A percentile compares a stretch with the other conserved stretches of the same genome.
These are phyloP conservation scores for Gamarada debralockiae DNA, from an alignment of 495 filamentous ascomycete genomes.

Conservation along the genomic window DNA sequence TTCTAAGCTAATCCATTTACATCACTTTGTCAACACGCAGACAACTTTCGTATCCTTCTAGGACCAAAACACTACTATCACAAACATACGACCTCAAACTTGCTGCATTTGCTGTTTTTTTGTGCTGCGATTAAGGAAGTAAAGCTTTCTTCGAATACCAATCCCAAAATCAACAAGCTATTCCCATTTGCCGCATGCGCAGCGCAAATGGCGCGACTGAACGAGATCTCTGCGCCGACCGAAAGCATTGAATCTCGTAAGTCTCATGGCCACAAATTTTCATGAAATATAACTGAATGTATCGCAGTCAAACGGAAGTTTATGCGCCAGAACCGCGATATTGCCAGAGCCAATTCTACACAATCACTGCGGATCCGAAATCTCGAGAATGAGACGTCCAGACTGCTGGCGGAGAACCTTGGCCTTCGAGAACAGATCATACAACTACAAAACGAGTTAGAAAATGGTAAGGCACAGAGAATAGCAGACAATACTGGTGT, in stretches of 20 bases:
- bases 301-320: slow-evolving; percentile 76
- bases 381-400: slow-evolving; percentile 79
- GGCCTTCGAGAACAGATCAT: slow-evolving; percentile 75
- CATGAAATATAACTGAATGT: slow-evolving; percentile 2
- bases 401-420: slow-evolving; percentile 83
- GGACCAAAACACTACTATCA: too few species aligned
- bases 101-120: too few species aligned
- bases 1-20: too few species aligned
- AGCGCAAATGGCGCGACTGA: slow-evolving; percentile 77
- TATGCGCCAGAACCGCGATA: slow-evolving; percentile 89
- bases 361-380: slow-evolving; percentile 86
- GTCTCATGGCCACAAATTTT: slow-evolving; percentile 30
- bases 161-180: neutral
- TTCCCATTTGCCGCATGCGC: slow-evolving; percentile 18
- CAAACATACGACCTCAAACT: too few species aligned
- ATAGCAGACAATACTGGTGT: slow-evolving; percentile 60
- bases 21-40: too few species aligned
- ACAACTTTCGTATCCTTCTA: too few species aligned
- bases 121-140: too few species aligned
- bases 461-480: slow-evolving; percentile 41
- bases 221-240: slow-evolving; percentile 65
- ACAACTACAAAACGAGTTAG: slow-evolving; percentile 62
- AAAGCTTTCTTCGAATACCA: too few species aligned
- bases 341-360: slow-evolving; percentile 84
- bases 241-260: slow-evolving; percentile 81